Base-by-base conservation (phyloP, 768 basidiomycete genomes). In the Calocybe gangraenosa region DNA sequence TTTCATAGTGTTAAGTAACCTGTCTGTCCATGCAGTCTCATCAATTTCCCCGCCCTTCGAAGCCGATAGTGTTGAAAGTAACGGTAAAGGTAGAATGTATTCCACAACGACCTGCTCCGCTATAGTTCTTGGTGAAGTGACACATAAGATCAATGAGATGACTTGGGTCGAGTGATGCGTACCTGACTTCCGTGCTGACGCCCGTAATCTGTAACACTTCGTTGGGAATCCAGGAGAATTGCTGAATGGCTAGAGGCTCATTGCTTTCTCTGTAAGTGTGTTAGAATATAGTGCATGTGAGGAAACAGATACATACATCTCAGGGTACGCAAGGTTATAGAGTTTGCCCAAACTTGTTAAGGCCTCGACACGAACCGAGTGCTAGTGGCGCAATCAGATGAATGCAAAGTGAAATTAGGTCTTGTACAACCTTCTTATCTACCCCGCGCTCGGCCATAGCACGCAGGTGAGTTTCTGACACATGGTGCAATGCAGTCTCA, bases 151-250 rank as follows among this genome's bases (percentile, higher is more conserved):
- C 7, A 15, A 20, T 22, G 13, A 30, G 40, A 11, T 13, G 40
- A 7, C 8, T 28, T 28, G 25, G 11, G 11, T 28, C 10, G 25
- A 30, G 17, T 13, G 11, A 18, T 40, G 14, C 73, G 42, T 50
- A 86, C 83, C 80, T 78, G 34, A 81, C 71, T 55, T 90, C 87
- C 0, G 62, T 30, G 11, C 69, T 74, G 14, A 74, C 60, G n/a
- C 69, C 64, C 7, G 74, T 69, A 49, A 76, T 74, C 33, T 73
- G 71, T 7, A 94, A 67, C 22, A 98, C 69, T 32, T 74, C 69
- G 20, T 84, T 74, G 0, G 96, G 93, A 49, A 99, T 97, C 96
- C 96, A 99, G 0, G 80, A 81, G 57, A 98, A 97, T 37, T 94
- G 88, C 13, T 68, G 56, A 22, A 84, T 73, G 1, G 92, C 92